Evolutionary conservation across 2,329 filamentous ascomycete genomes (phyloP).

Genomic region (Penicillium paneum): DNA sequence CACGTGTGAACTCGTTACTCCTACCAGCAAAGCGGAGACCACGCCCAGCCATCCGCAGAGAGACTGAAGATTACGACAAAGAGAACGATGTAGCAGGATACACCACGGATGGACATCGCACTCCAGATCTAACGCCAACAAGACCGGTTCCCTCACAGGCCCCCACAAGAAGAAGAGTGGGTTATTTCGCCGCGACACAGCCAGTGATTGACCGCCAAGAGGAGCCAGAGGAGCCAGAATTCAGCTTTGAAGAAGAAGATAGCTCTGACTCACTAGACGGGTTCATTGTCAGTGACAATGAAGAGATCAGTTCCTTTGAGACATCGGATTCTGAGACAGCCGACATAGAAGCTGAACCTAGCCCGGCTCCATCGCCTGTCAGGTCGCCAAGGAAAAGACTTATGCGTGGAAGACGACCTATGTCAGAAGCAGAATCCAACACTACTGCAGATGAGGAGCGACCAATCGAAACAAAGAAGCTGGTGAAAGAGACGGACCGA

Average conservation of each 20-base stretch:
- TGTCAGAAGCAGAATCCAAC: slow-evolving; percentile 15
- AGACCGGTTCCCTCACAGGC: slow-evolving; percentile 15
- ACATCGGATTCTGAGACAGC: slow-evolving; percentile 31
- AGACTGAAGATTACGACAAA: slow-evolving; percentile 34
- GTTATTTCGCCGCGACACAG: slow-evolving; percentile 15
- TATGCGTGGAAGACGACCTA: slow-evolving; percentile 35
- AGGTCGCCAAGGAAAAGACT: slow-evolving; percentile 31
- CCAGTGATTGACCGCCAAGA: slow-evolving; percentile 17
- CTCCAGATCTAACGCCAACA: slow-evolving; percentile 17
- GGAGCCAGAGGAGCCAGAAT: slow-evolving; percentile 25
- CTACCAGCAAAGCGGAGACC: slow-evolving; percentile 27
- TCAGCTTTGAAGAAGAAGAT: slow-evolving; percentile 33
- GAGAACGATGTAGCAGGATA: slow-evolving; percentile 35
- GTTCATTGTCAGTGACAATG: slow-evolving; percentile 43
- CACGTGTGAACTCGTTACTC: slow-evolving; percentile 36
- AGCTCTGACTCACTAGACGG: slow-evolving; percentile 40
- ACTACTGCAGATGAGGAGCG: neutral
- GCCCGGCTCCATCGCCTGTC: slow-evolving; percentile 15
- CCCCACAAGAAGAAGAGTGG: slow-evolving; percentile 9
- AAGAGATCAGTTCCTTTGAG: slow-evolving; percentile 37
- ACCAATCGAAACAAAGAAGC: neutral
- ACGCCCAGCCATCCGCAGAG: slow-evolving; percentile 23
- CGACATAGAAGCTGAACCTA: slow-evolving; percentile 26
- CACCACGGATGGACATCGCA: slow-evolving; percentile 9
- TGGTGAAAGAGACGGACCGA: neutral